Base-by-base conservation (phyloP, 179 eudicot genomes). In the Beta macrorhiza region DNA sequence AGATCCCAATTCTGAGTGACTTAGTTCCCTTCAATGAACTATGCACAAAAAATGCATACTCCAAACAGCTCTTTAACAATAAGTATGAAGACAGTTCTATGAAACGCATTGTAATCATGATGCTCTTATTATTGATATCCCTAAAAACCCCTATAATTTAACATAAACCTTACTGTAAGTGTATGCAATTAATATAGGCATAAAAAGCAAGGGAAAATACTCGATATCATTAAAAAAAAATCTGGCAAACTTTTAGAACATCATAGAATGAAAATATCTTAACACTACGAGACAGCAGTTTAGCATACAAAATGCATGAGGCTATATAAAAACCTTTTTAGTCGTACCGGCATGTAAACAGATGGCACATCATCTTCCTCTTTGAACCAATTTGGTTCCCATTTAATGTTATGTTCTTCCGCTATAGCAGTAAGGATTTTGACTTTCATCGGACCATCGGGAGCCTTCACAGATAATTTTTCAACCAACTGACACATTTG, bases 351-450 rank as follows among this genome's bases (percentile, higher is more conserved):
- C 76, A 90, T 78, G 68, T 92, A 91, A 49, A 57, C 87, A 52
- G 84, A 84, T 74, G 89, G 89, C 79, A 78, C 76, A 25, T 83
- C 74, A 22, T 89, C 91, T 78, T 86, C 90, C 76, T 92, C 94
- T 84, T 87, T 91, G 79, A 90, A 86, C 78, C 91, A 84, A 37
- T 84, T 79, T 56, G 90, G 92, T 84, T 93, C 98, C 99, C 99
- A 96, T 63, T 90, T 86, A 64, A 96, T 74, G 82, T 90, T 90
- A 78, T 96, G 90, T 79, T 96, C 98, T 81, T 89, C 92, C 20
- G 99, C 99, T 79, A 94, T 91, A 45, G 91, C 92, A 79, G 85
- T 91, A 80, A 96, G 88, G 72, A 92, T 84, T 89, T 94, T 96
- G 56, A 90, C 83, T 86, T 94, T 94, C 71, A 90, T 86, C 62